Percentiles rank a stretch among this genome's conserved stretches.
Evolutionary conservation across 192 early-diverging fungal species (phyloP).

Genomic region (Mycoemilia scoparia): DNA sequence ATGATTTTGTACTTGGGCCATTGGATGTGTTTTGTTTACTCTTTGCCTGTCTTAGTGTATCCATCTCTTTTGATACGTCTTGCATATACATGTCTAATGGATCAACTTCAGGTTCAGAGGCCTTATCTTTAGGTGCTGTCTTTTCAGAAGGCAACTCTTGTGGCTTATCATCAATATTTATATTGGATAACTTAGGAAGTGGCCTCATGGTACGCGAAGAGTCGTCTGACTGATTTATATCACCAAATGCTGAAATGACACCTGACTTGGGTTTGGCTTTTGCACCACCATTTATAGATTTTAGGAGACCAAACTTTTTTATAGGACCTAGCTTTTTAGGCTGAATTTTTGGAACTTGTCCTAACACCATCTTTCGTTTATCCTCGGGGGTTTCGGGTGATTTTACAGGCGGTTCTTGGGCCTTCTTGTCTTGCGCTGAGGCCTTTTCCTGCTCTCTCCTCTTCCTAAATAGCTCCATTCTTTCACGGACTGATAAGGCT

Average conservation of each 20-base stretch:
- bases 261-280: not conserved
- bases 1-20: slow-evolving; percentile 4
- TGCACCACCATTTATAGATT: not conserved
- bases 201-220: too few relatives aligned
- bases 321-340: not conserved
- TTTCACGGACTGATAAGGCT: slow-evolving; percentile 53
- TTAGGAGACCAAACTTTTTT: slow-evolving; percentile 1
- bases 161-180: slow-evolving; percentile 1
- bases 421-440: not conserved
- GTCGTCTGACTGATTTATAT: not conserved
- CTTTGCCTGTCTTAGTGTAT: slow-evolving; percentile 40
- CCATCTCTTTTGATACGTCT: slow-evolving; percentile 54
- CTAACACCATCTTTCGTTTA: not conserved
- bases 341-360: slow-evolving; percentile 2
- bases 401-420: not conserved
- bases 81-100: slow-evolving; percentile 80
- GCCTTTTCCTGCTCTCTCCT: slow-evolving; percentile 31
- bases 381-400: not conserved
- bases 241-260: not conserved
- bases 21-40: slow-evolving; percentile 10
- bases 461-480: slow-evolving; percentile 64
- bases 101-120: slow-evolving; percentile 39
- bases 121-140: slow-evolving; percentile 8
- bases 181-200: too few relatives aligned
- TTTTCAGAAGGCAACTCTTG: slow-evolving; percentile 1